These are phyloP conservation scores for Diplodia seriata DNA, from an alignment of 2,329 filamentous ascomycete species.

Conservation along the genomic window DNA sequence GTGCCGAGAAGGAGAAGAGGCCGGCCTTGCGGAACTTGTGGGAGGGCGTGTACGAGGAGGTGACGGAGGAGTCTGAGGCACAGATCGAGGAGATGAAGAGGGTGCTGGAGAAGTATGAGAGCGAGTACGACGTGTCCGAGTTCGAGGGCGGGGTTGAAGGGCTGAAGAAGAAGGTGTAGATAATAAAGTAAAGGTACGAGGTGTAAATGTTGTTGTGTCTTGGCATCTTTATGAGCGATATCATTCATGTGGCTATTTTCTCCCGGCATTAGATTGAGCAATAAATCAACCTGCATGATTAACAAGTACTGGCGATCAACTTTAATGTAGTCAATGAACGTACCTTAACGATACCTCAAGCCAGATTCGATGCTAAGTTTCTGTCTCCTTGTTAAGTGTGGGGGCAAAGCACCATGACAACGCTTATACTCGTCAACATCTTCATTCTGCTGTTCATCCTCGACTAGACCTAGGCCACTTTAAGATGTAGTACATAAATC, in stretches of 20 bases:
- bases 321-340: background rate
- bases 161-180: constrained; percentile 51
- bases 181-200: background rate
- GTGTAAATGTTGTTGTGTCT: background rate
- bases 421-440: too few relatives aligned
- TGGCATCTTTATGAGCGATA: background rate
- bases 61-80: constrained; percentile 77
- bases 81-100: constrained; percentile 80
- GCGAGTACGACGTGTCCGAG: constrained; percentile 84
- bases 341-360: background rate
- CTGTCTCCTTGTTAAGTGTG: too few relatives aligned
- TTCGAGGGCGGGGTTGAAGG: constrained; percentile 77
- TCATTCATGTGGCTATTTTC: background rate
- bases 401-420: too few relatives aligned
- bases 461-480: too few relatives aligned
- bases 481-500: too few relatives aligned
- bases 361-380: too few relatives aligned
- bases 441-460: too few relatives aligned
- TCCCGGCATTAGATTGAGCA: background rate
- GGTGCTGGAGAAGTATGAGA: constrained; percentile 84
- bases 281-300: background rate
- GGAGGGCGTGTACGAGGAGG: constrained; percentile 84
- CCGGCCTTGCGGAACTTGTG: constrained; percentile 76
- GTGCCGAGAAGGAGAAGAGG: constrained; percentile 83
- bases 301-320: background rate